Evolutionary conservation across 2,329 filamentous ascomycete species (phyloP).

Genomic region (Celoporthe dispersa): DNA sequence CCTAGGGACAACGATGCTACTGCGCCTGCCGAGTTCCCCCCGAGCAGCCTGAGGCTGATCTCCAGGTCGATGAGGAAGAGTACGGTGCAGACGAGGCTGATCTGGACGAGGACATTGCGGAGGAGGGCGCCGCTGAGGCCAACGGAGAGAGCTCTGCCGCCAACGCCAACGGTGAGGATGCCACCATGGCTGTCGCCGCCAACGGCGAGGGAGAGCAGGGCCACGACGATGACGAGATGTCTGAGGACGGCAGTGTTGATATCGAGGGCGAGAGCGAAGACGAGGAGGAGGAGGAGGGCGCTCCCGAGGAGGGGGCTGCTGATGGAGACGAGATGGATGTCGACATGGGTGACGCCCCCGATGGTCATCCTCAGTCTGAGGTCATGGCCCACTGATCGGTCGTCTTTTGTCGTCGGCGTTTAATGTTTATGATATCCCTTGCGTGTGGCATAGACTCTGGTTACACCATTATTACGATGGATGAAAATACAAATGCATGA

Average conservation of each 20-base stretch:
- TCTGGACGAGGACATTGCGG: constrained; percentile 63
- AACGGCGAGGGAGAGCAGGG: constrained; percentile 36
- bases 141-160: constrained; percentile 29
- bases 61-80: constrained; percentile 79
- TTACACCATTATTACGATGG: constrained; percentile 19
- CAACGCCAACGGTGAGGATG: constrained; percentile 34
- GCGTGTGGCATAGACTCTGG: constrained; percentile 25
- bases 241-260: constrained; percentile 45
- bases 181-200: constrained; percentile 39
- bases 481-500: constrained; percentile 3
- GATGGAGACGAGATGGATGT: constrained; percentile 43
- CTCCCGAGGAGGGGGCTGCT: constrained; percentile 35
- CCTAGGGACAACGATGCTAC: constrained; percentile 95
- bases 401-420: constrained; percentile 28
- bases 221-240: constrained; percentile 42
- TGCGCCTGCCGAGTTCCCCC: constrained; percentile 95
- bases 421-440: constrained; percentile 31
- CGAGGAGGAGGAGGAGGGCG: constrained; percentile 42
- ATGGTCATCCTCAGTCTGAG: constrained; percentile 25
- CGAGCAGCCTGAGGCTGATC: constrained; percentile 95
- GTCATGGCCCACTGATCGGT: constrained; percentile 28
- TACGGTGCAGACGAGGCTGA: constrained; percentile 92
- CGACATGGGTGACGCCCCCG: constrained; percentile 35
- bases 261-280: constrained; percentile 46
- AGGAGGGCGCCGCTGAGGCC: constrained; percentile 53